Evolutionary conservation across 2,329 filamentous ascomycete species (phyloP).

Genomic region (Venturia asperata): DNA sequence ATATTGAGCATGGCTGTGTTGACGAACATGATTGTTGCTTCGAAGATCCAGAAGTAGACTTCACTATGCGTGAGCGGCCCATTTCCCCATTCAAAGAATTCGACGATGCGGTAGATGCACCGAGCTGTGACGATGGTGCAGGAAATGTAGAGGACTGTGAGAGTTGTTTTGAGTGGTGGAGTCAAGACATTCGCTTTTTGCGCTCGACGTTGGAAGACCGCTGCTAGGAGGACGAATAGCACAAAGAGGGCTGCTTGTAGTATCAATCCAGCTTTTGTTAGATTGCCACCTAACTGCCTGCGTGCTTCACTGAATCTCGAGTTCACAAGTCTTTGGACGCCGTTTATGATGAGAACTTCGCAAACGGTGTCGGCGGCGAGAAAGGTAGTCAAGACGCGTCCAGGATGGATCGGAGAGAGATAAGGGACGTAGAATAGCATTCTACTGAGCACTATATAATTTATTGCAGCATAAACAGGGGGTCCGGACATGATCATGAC

Average conservation of each 20-base stretch:
- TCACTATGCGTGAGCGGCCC: slow-evolving; percentile 35
- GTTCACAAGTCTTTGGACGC: slow-evolving; percentile 42
- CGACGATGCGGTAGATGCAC: slow-evolving; percentile 48
- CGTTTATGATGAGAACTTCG: slow-evolving; percentile 46
- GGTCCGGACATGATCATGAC: slow-evolving; percentile 37
- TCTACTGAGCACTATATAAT: slow-evolving; percentile 55
- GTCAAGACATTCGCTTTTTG: slow-evolving; percentile 35
- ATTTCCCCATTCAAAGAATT: slow-evolving; percentile 39
- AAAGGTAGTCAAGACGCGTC: slow-evolving; percentile 53
- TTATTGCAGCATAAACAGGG: slow-evolving; percentile 54
- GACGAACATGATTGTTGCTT: slow-evolving; percentile 45
- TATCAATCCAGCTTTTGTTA: slow-evolving; percentile 45
- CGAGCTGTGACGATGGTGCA: slow-evolving; percentile 42
- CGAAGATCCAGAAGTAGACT: slow-evolving; percentile 50
- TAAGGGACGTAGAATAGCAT: slow-evolving; percentile 56
- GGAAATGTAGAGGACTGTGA: slow-evolving; percentile 44
- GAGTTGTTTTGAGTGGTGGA: slow-evolving; percentile 37
- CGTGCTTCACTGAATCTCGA: slow-evolving; percentile 30
- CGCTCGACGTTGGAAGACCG: slow-evolving; percentile 41
- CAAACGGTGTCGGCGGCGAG: slow-evolving; percentile 46
- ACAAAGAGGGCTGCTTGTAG: slow-evolving; percentile 46
- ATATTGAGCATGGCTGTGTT: slow-evolving; percentile 47
- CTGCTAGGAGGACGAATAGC: slow-evolving; percentile 43
- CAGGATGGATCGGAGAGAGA: slow-evolving; percentile 51
- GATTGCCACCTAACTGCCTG: slow-evolving; percentile 37